Evolutionary conservation across 805 yeast genomes (phyloP).

Genomic region (Hanseniaspora lindneri): DNA sequence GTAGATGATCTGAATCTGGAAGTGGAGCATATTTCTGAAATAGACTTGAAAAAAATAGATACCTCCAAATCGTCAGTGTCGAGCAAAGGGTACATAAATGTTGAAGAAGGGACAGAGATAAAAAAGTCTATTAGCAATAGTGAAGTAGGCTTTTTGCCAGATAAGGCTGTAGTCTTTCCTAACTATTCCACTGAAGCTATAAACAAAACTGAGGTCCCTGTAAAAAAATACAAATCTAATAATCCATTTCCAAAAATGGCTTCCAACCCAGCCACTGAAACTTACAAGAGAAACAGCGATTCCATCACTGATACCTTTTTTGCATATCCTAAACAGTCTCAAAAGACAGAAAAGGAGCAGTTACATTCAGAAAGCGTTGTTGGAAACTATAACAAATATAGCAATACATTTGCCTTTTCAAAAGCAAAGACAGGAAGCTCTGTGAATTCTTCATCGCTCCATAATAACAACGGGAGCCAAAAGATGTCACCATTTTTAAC

Average conservation of each 20-base stretch:
- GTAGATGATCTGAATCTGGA: slow-evolving; percentile 10
- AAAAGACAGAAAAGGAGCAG: neutral
- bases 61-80: slow-evolving; percentile 1
- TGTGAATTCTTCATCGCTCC: neutral
- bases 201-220: neutral
- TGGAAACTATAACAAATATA: slow-evolving; percentile 1
- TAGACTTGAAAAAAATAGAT: slow-evolving; percentile 1
- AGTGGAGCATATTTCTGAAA: neutral
- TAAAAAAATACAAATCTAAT: slow-evolving; percentile 25
- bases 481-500: slow-evolving; percentile 8
- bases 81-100: neutral
- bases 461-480: slow-evolving; percentile 4
- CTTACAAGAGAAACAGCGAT: slow-evolving; percentile 13
- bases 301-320: slow-evolving; percentile 7
- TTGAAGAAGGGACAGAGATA: neutral
- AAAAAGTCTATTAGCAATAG: neutral
- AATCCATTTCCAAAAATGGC: slow-evolving; percentile 29
- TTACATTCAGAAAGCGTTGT: neutral
- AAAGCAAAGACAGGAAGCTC: slow-evolving; percentile 5
- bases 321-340: neutral
- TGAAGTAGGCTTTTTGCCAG: neutral
- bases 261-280: neutral
- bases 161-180: neutral
- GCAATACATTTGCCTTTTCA: neutral
- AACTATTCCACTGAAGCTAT: neutral